Conservation (phyloP, 75 land plant genomes). For the Larix kaempferi region DNA sequence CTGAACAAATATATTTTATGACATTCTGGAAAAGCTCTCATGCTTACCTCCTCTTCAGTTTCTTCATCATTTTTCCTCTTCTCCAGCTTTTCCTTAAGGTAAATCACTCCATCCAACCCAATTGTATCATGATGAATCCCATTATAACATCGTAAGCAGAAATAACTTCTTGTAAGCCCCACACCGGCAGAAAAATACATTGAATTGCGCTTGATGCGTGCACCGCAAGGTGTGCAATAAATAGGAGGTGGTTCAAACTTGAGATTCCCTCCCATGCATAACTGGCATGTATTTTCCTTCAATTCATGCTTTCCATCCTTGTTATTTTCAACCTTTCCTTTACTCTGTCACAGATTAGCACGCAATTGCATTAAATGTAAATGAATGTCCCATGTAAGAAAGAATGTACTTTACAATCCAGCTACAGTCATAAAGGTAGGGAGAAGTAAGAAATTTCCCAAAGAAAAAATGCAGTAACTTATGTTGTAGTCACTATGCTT, state of each 20-base stretch:
- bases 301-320: constrained; percentile 88
- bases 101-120: constrained; percentile 58
- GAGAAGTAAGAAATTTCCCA: not conserved
- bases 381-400: not conserved
- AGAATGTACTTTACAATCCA: constrained; percentile 1
- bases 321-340: constrained; percentile 93
- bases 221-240: constrained; percentile 91
- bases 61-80: constrained; percentile 97
- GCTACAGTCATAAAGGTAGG: not conserved
- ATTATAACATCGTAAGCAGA: constrained; percentile 93
- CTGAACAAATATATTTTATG: not conserved
- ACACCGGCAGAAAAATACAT: constrained; percentile 72
- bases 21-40: constrained; percentile 7
- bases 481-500: not conserved
- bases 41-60: constrained; percentile 87
- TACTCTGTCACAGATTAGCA: constrained; percentile 53
- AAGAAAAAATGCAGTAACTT: constrained; percentile 4
- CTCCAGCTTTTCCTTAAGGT: constrained; percentile 70
- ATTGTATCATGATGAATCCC: constrained; percentile 80
- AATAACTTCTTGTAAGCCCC: constrained; percentile 80
- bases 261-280: constrained; percentile 94
- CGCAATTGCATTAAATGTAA: not conserved
- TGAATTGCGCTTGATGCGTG: constrained; percentile 91
- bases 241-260: constrained; percentile 98
- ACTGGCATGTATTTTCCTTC: constrained; percentile 93